Conservation (phyloP, 306 rosid species). For the cucumber (Cucumis sativus) region DNA sequence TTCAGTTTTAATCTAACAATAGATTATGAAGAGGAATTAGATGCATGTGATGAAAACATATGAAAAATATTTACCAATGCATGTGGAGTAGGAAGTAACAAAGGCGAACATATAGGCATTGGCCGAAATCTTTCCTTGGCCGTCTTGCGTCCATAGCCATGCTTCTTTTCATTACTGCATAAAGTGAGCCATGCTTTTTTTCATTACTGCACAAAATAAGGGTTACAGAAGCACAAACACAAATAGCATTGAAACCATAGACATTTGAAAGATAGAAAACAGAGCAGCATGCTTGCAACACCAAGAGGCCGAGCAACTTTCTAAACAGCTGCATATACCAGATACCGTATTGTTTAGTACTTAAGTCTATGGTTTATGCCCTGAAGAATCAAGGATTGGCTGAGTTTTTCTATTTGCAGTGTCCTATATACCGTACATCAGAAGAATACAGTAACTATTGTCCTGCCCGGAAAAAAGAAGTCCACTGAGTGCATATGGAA, state of each 20-base stretch:
- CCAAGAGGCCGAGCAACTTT: not conserved
- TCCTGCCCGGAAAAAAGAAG: not conserved
- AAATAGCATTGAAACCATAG: not conserved
- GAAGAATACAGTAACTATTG: not conserved
- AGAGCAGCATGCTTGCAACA: not conserved
- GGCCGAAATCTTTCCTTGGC: slow-evolving; percentile 78
- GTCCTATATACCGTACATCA: not conserved
- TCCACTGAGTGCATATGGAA: not conserved
- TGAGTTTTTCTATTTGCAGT: not conserved
- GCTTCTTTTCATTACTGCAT: slow-evolving; percentile 57
- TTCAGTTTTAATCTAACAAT: not conserved
- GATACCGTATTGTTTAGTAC: not conserved
- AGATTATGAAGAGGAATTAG: not conserved
- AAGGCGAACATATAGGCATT: slow-evolving; percentile 89
- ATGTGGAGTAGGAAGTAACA: slow-evolving; percentile 87
- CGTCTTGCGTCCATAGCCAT: slow-evolving; percentile 33
- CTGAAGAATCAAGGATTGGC: not conserved
- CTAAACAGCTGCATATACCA: not conserved
- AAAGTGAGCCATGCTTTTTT: slow-evolving; percentile 28
- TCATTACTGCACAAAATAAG: slow-evolving; percentile 40
- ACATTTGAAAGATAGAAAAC: not conserved
- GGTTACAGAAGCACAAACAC: slow-evolving; percentile 14
- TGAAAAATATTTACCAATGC: slow-evolving; percentile 57
- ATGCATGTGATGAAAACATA: slow-evolving; percentile 11
- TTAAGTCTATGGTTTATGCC: not conserved